A percentile compares a stretch with the other conserved stretches of the same genome.
phyloP scores from a whole-genome alignment of 352 stramenopile species.

The Phytophthora agathidicida region DNA sequence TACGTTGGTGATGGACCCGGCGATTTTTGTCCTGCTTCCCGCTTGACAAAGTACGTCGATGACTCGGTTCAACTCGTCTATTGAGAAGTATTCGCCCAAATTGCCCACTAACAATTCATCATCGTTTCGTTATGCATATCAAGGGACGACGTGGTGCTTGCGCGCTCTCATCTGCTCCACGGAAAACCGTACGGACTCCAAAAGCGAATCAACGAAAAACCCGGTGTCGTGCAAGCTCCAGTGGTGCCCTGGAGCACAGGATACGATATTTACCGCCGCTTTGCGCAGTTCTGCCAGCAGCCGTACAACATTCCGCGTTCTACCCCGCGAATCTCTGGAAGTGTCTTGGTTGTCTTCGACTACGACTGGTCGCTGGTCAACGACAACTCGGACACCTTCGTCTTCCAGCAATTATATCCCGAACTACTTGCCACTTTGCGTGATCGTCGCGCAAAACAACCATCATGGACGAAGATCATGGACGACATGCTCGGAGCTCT shows the following conservation, averaged over 20 bases:
- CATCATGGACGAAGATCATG: conserved; percentile 73
- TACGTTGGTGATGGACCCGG: conserved; percentile 75
- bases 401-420: conserved; percentile 73
- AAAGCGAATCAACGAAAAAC: conserved; percentile 38
- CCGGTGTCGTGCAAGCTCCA: conserved; percentile 33
- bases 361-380: conserved; percentile 88
- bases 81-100: too few relatives aligned
- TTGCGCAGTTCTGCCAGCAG: conserved; percentile 36
- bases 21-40: conserved; percentile 63
- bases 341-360: conserved; percentile 77
- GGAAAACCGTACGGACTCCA: conserved; percentile 45
- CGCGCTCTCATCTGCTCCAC: conserved; percentile 37
- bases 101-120: neutral
- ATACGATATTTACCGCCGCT: conserved; percentile 50
- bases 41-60: conserved; percentile 49
- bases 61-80: too few relatives aligned
- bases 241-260: conserved; percentile 60
- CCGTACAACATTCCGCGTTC: conserved; percentile 10
- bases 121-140: conserved; percentile 1
- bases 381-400: conserved; percentile 82
- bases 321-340: conserved; percentile 7
- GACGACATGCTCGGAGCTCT: conserved; percentile 63
- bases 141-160: conserved; percentile 63
- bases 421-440: conserved; percentile 52
- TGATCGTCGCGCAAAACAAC: conserved; percentile 22